A percentile compares a stretch with the other conserved stretches of the same genome.
Conservation (phyloP, 129 eudicot species). For the Deinandra increscens region DNA sequence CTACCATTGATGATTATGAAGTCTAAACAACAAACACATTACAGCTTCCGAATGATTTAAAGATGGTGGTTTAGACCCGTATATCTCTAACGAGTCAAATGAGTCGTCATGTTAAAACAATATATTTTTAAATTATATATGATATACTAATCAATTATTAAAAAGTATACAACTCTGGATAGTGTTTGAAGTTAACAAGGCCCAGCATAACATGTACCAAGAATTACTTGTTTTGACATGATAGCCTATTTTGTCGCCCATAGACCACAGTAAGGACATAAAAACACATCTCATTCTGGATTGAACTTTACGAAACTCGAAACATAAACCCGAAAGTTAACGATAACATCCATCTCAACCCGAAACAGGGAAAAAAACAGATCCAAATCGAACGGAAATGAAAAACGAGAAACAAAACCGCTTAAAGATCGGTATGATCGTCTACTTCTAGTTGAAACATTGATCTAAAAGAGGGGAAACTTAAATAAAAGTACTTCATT, state of each 20-base stretch:
- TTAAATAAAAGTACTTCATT: conserved; percentile 24
- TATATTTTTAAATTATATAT: too few relatives aligned
- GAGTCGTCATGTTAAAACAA: background rate
- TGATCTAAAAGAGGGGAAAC: conserved; percentile 21
- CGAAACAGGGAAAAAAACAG: conserved; percentile 9
- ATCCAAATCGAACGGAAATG: conserved; percentile 17
- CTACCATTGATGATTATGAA: conserved; percentile 84
- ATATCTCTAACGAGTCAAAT: background rate
- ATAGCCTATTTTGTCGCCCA: too few relatives aligned
- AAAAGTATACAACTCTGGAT: background rate
- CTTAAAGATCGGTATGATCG: conserved; percentile 19
- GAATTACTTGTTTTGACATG: background rate
- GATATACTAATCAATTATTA: too few relatives aligned
- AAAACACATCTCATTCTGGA: conserved; percentile 5
- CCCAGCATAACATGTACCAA: background rate
- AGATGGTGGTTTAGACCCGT: background rate
- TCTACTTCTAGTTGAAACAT: conserved; percentile 27
- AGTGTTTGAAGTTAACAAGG: background rate
- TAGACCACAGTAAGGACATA: too few relatives aligned
- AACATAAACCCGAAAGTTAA: conserved; percentile 26
- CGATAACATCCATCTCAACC: conserved; percentile 36
- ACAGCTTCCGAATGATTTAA: background rate
- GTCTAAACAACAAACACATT: conserved; percentile 18
- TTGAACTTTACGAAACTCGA: conserved; percentile 23
- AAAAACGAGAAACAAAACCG: conserved; percentile 23